A percentile compares a stretch with the other conserved stretches of the same genome.
phyloP scores from a whole-genome alignment of 208 protist species.

The Trypanosomatidae sp. region DNA sequence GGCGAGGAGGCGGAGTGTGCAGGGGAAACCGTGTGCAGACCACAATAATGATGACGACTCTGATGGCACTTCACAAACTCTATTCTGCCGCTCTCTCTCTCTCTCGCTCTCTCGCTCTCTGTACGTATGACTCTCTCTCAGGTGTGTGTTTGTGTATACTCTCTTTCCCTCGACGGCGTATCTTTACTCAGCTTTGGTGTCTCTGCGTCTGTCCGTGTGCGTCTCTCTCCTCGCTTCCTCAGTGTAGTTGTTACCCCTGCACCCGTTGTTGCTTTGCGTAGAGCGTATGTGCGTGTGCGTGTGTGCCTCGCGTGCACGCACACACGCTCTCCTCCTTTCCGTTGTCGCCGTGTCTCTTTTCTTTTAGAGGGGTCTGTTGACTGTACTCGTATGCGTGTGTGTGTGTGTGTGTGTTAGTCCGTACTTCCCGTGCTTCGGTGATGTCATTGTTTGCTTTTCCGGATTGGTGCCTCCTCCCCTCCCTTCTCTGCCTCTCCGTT shows the following conservation, averaged over 20 bases:
- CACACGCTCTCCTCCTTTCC: not conserved
- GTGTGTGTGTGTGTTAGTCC: not conserved
- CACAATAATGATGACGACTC: not conserved
- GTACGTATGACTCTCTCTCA: not conserved
- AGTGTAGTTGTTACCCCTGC: not conserved
- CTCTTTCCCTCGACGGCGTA: not conserved
- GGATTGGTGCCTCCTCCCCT: not conserved
- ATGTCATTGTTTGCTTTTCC: not conserved
- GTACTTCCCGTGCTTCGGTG: not conserved
- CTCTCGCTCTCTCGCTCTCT: slow-evolving; percentile 8
- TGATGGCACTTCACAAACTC: not conserved
- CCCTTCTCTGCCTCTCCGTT: not conserved
- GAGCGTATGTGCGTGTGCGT: not conserved
- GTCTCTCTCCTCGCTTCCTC: not conserved
- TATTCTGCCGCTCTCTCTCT: slow-evolving; percentile 8
- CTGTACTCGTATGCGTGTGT: not conserved
- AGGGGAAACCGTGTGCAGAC: not conserved
- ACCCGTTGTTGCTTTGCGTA: not conserved
- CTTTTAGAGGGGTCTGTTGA: not conserved
- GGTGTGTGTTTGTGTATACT: not conserved
- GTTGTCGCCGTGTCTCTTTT: not conserved
- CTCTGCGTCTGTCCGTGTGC: not conserved
- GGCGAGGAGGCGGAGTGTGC: not conserved
- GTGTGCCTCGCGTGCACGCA: not conserved
- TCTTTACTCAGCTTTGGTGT: not conserved